Conservation (phyloP, 805 yeast genomes). For the Ogataea philodendri region DNA sequence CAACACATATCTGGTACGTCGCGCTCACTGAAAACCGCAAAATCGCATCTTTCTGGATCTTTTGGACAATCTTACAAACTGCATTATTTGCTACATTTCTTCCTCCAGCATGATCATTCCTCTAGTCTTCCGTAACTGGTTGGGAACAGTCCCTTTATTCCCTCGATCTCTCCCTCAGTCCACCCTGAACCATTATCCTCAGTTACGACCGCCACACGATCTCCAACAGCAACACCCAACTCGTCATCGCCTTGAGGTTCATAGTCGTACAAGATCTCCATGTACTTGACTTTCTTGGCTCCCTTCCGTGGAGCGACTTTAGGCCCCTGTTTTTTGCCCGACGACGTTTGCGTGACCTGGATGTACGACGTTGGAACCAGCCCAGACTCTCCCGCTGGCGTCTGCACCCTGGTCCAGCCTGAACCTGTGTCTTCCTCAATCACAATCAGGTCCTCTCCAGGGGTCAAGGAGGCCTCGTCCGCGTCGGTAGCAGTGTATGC, state of each 20-base stretch:
- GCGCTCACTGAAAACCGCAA: constrained; percentile 31
- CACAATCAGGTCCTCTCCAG: constrained; percentile 62
- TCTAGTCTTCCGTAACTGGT: constrained; percentile 58
- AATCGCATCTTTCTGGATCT: constrained; percentile 42
- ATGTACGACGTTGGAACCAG: constrained; percentile 84
- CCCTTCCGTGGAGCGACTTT: constrained; percentile 72
- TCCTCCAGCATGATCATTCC: constrained; percentile 75
- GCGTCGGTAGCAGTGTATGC: constrained; percentile 64
- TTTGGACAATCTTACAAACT: constrained; percentile 71
- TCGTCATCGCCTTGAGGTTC: constrained; percentile 80
- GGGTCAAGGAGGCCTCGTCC: constrained; percentile 65
- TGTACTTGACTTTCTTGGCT: constrained; percentile 59
- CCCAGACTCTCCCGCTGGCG: constrained; percentile 52
- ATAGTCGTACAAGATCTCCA: constrained; percentile 74
- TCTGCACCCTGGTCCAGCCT: constrained; percentile 82
- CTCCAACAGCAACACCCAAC: constrained; percentile 68
- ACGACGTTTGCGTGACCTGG: constrained; percentile 37
- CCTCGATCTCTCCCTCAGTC: constrained; percentile 86
- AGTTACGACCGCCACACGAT: constrained; percentile 61
- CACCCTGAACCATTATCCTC: constrained; percentile 86
- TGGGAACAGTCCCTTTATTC: constrained; percentile 70
- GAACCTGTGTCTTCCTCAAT: constrained; percentile 77
- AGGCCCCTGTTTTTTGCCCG: constrained; percentile 57
- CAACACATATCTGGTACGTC: constrained; percentile 71
- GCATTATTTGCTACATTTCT: constrained; percentile 75